phyloP scores from a whole-genome alignment of 1,284 basidiomycete species.

The Chiua sp. region DNA sequence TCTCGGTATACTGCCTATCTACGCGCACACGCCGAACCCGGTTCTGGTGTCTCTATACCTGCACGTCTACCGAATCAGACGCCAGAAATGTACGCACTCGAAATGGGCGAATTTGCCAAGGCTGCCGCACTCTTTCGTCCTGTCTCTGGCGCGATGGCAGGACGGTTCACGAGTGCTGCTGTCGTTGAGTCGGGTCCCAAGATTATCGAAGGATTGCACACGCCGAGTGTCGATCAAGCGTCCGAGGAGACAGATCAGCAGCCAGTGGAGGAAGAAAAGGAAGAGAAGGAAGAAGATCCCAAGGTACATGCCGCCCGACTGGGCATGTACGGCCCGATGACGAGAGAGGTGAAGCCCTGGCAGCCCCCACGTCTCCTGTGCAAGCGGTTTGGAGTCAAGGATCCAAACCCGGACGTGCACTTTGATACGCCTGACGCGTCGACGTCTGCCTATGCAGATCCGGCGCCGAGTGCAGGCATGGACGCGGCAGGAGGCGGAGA shows the following conservation, averaged over 20 bases:
- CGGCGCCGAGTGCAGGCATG: not conserved
- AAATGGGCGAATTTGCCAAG: slow-evolving; percentile 87
- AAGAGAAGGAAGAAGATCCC: slow-evolving; percentile 67
- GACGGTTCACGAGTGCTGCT: slow-evolving; percentile 84
- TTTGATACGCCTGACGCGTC: slow-evolving; percentile 26
- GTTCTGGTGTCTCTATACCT: slow-evolving; percentile 46
- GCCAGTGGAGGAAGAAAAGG: slow-evolving; percentile 48
- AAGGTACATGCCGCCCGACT: slow-evolving; percentile 81
- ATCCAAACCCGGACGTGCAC: slow-evolving; percentile 64
- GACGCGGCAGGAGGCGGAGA: slow-evolving; percentile 15
- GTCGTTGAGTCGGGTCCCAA: slow-evolving; percentile 67
- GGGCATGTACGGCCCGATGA: slow-evolving; percentile 90
- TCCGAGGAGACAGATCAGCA: slow-evolving; percentile 36
- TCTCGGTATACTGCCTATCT: slow-evolving; percentile 88
- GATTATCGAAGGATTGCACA: slow-evolving; percentile 77
- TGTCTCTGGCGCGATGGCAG: slow-evolving; percentile 91
- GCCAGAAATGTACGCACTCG: slow-evolving; percentile 76
- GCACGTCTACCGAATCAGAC: slow-evolving; percentile 59
- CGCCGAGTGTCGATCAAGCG: slow-evolving; percentile 51
- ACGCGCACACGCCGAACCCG: slow-evolving; percentile 64
- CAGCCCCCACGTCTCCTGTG: slow-evolving; percentile 85
- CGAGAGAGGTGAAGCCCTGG: slow-evolving; percentile 78
- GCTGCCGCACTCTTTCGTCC: slow-evolving; percentile 93
- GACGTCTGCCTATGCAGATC: slow-evolving; percentile 23
- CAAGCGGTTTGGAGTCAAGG: slow-evolving; percentile 93